Base-by-base conservation (phyloP, 805 yeast species). In the Blastobotrys robertii region DNA sequence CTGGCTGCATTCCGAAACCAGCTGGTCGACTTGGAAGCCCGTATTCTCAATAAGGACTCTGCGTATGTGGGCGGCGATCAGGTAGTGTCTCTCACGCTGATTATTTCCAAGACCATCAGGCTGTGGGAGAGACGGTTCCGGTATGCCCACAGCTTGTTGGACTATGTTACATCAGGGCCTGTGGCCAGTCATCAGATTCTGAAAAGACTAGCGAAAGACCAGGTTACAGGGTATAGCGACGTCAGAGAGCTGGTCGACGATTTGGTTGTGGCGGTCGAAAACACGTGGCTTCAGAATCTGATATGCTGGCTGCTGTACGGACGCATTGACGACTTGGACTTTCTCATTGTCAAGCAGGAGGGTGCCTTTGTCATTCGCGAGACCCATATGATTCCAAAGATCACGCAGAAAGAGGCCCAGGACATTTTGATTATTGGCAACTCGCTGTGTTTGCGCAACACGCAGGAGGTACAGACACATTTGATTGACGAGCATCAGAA, bases 251-350 rank as follows among this genome's bases (percentile, higher is more conserved):
- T 43, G 31, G 44, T 44, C 8, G 39, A 39, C 4, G 31, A 39
- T 8, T 48, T 54, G 12, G 12, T 52, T 8, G 30, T 34, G 3
- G 45, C 45, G 8, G 46, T 50, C 16, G 49, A 53, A 16, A 35
- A 36, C n/a, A 30, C 43, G 13, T 52, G 55, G 55, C 34, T 52
- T 25, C 33, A 38, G 9, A 53, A 48, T 28, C 34, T 52, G 8
- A 29, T 45, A 34, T 14, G 49, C 12, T 52, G 54, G 57, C 37
- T 49, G 6, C 33, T 51, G 4, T 53, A 50, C 35, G 57, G 55
- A 2, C 39, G 48, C 22, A 36, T 50, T 3, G 31, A 46, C 2
- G 37, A 37, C 10, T 35, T 31, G 11, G 55, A 46, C 30, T 50
- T 52, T 30, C 49, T 51, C 52, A 43, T 52, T 22, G 39, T 32